Conservation (phyloP, 2,329 filamentous ascomycete species). For the Nannizziopsis arthrosporioides region DNA sequence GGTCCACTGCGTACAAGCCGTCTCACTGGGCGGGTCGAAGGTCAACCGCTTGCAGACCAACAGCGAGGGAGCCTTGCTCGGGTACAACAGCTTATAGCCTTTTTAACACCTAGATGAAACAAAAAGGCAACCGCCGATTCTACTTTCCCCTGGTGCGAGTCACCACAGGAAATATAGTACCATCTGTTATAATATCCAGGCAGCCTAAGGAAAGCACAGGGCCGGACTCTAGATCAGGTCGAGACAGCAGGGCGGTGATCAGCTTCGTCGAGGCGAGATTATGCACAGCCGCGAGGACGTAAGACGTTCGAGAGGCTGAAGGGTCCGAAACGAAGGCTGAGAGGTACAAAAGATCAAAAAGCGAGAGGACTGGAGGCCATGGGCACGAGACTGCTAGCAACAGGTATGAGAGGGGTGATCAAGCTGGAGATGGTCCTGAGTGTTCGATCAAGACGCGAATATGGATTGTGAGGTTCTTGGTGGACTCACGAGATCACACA, state of each 20-base stretch:
- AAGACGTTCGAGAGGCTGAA: too few relatives aligned
- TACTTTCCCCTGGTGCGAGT: not conserved
- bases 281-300: too few relatives aligned
- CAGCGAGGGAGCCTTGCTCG: not conserved
- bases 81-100: not conserved
- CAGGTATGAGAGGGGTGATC: too few relatives aligned
- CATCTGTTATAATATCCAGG: not conserved
- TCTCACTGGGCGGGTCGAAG: not conserved
- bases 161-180: not conserved
- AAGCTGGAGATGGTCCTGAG: too few relatives aligned
- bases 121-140: not conserved
- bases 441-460: too few relatives aligned
- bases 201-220: conserved; percentile 10
- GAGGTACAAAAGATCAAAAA: too few relatives aligned
- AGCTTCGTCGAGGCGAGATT: too few relatives aligned
- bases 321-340: too few relatives aligned
- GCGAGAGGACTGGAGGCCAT: too few relatives aligned
- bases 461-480: too few relatives aligned
- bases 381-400: too few relatives aligned
- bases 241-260: not conserved
- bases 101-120: not conserved
- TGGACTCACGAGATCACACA: too few relatives aligned
- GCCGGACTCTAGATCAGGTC: not conserved
- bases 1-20: not conserved
- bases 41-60: not conserved